phyloP scores from a whole-genome alignment of 2,329 filamentous ascomycete genomes.

The Microdochium paspali region DNA sequence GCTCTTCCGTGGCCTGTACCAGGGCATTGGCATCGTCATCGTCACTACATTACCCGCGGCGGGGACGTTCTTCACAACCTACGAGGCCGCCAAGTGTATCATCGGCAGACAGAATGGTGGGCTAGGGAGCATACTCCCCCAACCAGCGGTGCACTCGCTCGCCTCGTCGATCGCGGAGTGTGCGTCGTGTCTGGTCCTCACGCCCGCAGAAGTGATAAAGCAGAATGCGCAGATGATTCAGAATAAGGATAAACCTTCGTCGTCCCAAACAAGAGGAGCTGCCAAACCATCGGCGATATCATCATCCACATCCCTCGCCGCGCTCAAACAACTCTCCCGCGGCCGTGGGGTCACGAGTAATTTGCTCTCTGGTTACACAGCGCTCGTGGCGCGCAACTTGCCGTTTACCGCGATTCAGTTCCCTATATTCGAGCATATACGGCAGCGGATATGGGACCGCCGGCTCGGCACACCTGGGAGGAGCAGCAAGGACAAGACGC shows the following conservation, averaged over 20 bases:
- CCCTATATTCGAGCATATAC: slow-evolving; percentile 69
- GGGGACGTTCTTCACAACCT: slow-evolving; percentile 83
- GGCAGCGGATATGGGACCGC: slow-evolving; percentile 35
- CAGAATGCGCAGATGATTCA: slow-evolving; percentile 83
- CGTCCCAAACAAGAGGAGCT: slow-evolving; percentile 6
- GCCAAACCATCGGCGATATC: neutral
- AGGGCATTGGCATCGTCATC: slow-evolving; percentile 78
- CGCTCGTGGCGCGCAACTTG: slow-evolving; percentile 71
- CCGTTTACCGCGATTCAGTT: slow-evolving; percentile 87
- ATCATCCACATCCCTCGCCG: slow-evolving; percentile 33
- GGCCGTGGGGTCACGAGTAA: slow-evolving; percentile 47
- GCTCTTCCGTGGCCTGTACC: slow-evolving; percentile 66
- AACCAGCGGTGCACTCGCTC: slow-evolving; percentile 60
- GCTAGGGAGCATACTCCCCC: slow-evolving; percentile 44
- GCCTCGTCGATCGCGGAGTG: slow-evolving; percentile 73
- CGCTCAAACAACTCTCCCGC: slow-evolving; percentile 38
- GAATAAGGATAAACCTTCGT: too few species aligned
- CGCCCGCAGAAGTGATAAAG: slow-evolving; percentile 84
- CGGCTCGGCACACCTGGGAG: slow-evolving; percentile 10
- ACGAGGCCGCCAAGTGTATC: slow-evolving; percentile 64
- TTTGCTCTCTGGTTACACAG: slow-evolving; percentile 65
- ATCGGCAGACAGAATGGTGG: slow-evolving; percentile 43
- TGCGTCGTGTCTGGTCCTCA: slow-evolving; percentile 77
- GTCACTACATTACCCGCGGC: slow-evolving; percentile 76
- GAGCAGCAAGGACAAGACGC: slow-evolving; percentile 14